These are phyloP conservation scores for Fusarium vanettenii DNA, from an alignment of 2,329 filamentous ascomycete species.

Conservation along the genomic window DNA sequence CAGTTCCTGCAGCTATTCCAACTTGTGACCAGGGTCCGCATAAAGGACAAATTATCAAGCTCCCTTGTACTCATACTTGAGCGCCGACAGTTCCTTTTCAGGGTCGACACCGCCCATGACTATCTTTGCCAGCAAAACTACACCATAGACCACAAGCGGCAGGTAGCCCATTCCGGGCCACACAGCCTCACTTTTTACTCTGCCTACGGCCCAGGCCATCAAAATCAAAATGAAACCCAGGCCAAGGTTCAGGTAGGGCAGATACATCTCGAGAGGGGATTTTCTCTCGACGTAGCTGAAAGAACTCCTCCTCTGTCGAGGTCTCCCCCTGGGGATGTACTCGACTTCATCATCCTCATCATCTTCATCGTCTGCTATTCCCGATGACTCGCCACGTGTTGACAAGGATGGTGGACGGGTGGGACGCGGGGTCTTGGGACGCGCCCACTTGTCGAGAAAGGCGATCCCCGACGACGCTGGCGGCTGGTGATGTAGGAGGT, in stretches of 20 bases:
- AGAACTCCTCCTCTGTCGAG: conserved; percentile 33
- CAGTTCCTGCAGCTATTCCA: background rate
- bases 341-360: conserved; percentile 26
- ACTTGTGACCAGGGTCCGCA: background rate
- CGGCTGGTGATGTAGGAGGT: conserved; percentile 67
- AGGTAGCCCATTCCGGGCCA: conserved; percentile 61
- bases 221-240: conserved; percentile 65
- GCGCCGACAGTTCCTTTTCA: conserved; percentile 68
- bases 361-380: conserved; percentile 23
- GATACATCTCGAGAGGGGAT: conserved; percentile 65
- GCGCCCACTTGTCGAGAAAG: conserved; percentile 60
- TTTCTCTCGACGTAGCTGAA: conserved; percentile 36
- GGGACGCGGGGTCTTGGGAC: conserved; percentile 39
- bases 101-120: conserved; percentile 78
- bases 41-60: conserved; percentile 55
- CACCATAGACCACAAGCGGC: conserved; percentile 68
- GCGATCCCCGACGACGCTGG: conserved; percentile 65
- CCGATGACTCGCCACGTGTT: conserved; percentile 21
- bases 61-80: conserved; percentile 76
- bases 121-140: conserved; percentile 71
- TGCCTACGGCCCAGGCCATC: conserved; percentile 54
- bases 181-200: conserved; percentile 48
- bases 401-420: conserved; percentile 39
- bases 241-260: conserved; percentile 70
- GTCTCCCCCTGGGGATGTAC: conserved; percentile 21